Conservation (phyloP, 1,139 yeast genomes). For the Debaryomyces psychrophilus region DNA sequence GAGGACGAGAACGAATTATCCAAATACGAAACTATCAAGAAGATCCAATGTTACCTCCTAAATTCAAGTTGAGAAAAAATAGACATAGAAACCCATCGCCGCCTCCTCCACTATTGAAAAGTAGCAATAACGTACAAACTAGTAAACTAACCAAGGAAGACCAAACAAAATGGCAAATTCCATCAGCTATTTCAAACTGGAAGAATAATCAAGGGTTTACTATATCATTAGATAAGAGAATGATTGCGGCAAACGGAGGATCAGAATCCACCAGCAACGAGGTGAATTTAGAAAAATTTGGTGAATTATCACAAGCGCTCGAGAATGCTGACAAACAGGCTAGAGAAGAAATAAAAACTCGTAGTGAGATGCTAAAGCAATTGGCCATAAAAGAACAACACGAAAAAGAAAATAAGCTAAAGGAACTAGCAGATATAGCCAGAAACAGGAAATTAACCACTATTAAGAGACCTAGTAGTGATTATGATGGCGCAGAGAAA, state of each 20-base stretch:
- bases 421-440: slow-evolving; percentile 61
- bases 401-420: slow-evolving; percentile 62
- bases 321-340: slow-evolving; percentile 76
- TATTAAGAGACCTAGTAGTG: not conserved
- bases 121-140: slow-evolving; percentile 22
- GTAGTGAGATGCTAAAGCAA: slow-evolving; percentile 60
- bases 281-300: slow-evolving; percentile 62
- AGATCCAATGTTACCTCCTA: slow-evolving; percentile 89
- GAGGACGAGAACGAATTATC: slow-evolving; percentile 28
- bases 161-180: slow-evolving; percentile 82
- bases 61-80: slow-evolving; percentile 73
- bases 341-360: slow-evolving; percentile 63
- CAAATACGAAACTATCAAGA: slow-evolving; percentile 46
- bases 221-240: slow-evolving; percentile 76
- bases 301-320: slow-evolving; percentile 69
- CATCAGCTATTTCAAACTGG: slow-evolving; percentile 94
- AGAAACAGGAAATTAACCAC: slow-evolving; percentile 32
- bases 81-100: slow-evolving; percentile 67
- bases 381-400: slow-evolving; percentile 57
- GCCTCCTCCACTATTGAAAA: slow-evolving; percentile 56
- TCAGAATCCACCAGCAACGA: slow-evolving; percentile 23
- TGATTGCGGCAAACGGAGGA: slow-evolving; percentile 59
- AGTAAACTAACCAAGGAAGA: slow-evolving; percentile 72
- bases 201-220: slow-evolving; percentile 92
- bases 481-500: slow-evolving; percentile 8